phyloP scores from a whole-genome alignment of 2,329 filamentous ascomycete species.

The Xylariaceae sp. region DNA sequence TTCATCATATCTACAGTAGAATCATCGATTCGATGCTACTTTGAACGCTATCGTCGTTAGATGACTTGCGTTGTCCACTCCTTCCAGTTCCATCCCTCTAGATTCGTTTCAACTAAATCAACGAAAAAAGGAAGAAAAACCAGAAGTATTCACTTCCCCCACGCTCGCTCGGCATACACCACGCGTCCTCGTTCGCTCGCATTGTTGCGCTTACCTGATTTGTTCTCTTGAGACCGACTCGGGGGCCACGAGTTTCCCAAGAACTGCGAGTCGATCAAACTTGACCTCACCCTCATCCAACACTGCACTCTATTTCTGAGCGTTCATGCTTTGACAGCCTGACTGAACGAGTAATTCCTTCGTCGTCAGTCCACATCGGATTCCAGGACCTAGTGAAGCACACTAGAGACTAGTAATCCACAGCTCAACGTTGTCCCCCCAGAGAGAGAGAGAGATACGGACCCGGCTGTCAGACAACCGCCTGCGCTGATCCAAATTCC shows the following conservation, averaged over 20 bases:
- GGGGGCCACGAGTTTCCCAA: conserved; percentile 1
- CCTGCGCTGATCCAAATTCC: not conserved
- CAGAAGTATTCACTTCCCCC: too few relatives aligned
- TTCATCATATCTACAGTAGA: too few relatives aligned
- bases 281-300: conserved; percentile 7
- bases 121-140: too few relatives aligned
- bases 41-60: too few relatives aligned
- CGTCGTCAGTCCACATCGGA: conserved; percentile 1
- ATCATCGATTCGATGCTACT: too few relatives aligned
- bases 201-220: not conserved
- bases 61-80: too few relatives aligned
- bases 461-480: not conserved
- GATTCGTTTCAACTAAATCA: too few relatives aligned
- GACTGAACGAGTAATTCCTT: conserved; percentile 1
- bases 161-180: too few relatives aligned
- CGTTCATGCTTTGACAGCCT: conserved; percentile 1
- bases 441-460: too few relatives aligned
- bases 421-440: too few relatives aligned
- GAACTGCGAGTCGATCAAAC: conserved; percentile 13
- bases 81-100: too few relatives aligned
- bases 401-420: too few relatives aligned
- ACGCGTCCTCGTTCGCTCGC: not conserved
- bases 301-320: conserved; percentile 2
- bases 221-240: conserved; percentile 3
- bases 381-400: conserved; percentile 4